Evolutionary conservation across 805 yeast genomes (phyloP), one percentile per base, ranked within the genome.

Genomic region (Pichia phayaonensis): DNA sequence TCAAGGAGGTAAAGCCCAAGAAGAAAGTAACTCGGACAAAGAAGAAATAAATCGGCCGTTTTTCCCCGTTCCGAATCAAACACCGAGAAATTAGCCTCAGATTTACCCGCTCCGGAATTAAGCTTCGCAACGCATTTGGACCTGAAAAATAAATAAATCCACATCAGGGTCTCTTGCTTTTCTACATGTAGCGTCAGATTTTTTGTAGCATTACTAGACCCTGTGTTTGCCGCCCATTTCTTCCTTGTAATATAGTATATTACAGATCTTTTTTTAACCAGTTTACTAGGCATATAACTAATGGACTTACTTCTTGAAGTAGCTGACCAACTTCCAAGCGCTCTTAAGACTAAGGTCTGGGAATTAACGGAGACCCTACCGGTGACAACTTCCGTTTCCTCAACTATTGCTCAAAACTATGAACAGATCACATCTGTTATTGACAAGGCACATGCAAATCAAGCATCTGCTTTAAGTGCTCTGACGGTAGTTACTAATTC

Each of bases 1-100:
- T 84, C 60, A 82, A 81, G 63, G 73, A 72, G 57, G 72, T 77
- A 20, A 58, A 57, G 8, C 51, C 49, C 4, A 43, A 43, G 39
- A 43, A 16, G 16, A 26, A 13, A 3, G n/a, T 15, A 4, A n/a
- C 7, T 29, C 34, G 34, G 34, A 29, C 12, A 3, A 16, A n/a
- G 34, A 29, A 29, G 34, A 29, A 29, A 12, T 29, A 7, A 29
- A 26, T 7, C 11, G n/a, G n/a, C n/a, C n/a, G n/a, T n/a, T n/a
- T n/a, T 26, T 26, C 29, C 29, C 29, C 29, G 34, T 13, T 29
- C 34, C n/a, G n/a, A 29, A 29, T 4, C 34, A n/a, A n/a, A 29
- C 8, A 26, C 12, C 2, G 12, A 26, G 29, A 13, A 6, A 26
- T n/a, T n/a, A n/a, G n/a, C n/a, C n/a, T n/a, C n/a, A n/a, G n/a